Evolutionary conservation across 75 land plant genomes (phyloP).

Genomic region (Selaginella tamariscina): DNA sequence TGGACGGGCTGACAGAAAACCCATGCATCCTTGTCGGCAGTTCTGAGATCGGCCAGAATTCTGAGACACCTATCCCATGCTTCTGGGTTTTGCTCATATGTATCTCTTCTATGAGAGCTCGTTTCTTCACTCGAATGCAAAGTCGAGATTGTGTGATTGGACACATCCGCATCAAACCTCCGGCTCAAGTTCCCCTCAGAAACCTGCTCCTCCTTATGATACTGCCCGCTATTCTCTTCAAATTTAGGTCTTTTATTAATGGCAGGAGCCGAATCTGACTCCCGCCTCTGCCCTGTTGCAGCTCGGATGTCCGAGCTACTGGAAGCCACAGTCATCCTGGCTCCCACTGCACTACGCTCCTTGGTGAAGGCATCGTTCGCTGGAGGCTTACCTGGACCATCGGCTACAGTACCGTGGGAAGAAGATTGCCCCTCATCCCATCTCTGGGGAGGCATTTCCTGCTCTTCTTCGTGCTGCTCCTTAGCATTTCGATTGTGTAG

Average conservation of each 20-base stretch:
- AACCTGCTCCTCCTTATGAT: not conserved
- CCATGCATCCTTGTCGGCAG: not conserved
- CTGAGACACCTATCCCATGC: not conserved
- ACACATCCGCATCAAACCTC: not conserved
- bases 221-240: not conserved
- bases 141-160: not conserved
- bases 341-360: not conserved
- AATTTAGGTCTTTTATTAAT: not conserved
- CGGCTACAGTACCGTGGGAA: not conserved
- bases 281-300: not conserved
- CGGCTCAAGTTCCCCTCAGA: not conserved
- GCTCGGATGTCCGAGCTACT: constrained; percentile 3
- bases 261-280: not conserved
- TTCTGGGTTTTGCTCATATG: not conserved
- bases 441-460: too few species aligned
- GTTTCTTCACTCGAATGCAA: constrained; percentile 5
- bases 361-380: not conserved
- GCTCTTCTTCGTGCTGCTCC: not conserved
- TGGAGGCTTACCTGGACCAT: not conserved
- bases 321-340: constrained; percentile 7
- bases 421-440: constrained; percentile 13
- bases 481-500: too few species aligned
- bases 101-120: not conserved
- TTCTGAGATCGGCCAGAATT: not conserved
- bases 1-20: constrained; percentile 2